Conservation (phyloP, 805 yeast genomes). For the Kockiozyma suomiensis region DNA sequence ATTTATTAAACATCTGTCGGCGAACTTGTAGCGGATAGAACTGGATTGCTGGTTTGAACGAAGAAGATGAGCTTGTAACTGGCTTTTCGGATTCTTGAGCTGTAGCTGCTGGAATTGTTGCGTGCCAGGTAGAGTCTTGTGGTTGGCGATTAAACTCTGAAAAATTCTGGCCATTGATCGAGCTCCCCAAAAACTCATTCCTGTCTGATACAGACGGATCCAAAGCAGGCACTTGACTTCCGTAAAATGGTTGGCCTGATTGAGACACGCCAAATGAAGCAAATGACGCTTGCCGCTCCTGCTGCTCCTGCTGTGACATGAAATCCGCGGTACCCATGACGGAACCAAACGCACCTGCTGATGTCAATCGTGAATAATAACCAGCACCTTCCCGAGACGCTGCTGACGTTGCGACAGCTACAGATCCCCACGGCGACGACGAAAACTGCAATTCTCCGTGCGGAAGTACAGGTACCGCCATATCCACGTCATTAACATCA, state of each 20-base stretch:
- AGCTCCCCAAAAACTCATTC: not conserved
- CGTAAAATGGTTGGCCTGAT: not conserved
- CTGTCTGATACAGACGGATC: not conserved
- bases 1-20: not conserved
- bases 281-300: too few species aligned
- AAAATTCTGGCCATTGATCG: not conserved
- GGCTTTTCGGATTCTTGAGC: not conserved
- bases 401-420: too few species aligned
- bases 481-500: too few species aligned
- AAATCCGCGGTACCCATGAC: not conserved
- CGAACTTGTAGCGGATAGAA: slow-evolving; percentile 13
- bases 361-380: too few species aligned
- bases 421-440: not conserved
- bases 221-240: not conserved
- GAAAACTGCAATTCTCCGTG: not conserved
- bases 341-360: not conserved
- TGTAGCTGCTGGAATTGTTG: not conserved
- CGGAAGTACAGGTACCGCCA: too few species aligned
- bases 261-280: not conserved
- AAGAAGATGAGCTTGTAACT: too few species aligned
- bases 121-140: not conserved
- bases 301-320: not conserved
- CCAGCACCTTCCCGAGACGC: too few species aligned
- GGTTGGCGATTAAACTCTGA: not conserved
- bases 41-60: not conserved